Percentiles rank a stretch among this genome's conserved stretches.
phyloP scores from a whole-genome alignment of 2,329 filamentous ascomycete species.

The Colletotrichum acutatum region DNA sequence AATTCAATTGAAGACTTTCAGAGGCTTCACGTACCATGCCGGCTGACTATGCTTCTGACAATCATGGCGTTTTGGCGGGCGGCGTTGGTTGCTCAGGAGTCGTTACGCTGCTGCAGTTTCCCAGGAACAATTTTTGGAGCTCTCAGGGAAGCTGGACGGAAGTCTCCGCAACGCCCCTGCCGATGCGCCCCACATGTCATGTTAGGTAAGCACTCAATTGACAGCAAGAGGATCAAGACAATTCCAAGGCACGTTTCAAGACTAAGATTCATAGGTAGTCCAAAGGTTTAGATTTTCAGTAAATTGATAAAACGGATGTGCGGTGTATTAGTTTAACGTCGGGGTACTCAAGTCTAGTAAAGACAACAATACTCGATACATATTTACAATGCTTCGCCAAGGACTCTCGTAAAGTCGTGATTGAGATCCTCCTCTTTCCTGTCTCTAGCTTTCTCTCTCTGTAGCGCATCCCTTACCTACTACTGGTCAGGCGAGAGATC shows the following conservation, averaged over 20 bases:
- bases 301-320: not conserved
- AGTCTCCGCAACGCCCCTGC: constrained; percentile 13
- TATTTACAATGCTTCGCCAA: constrained; percentile 44
- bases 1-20: not conserved
- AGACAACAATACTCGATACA: constrained; percentile 39
- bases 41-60: constrained; percentile 62
- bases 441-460: not conserved
- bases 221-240: too few relatives aligned
- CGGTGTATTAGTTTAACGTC: constrained; percentile 36
- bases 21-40: constrained; percentile 60
- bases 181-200: not conserved
- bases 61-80: constrained; percentile 60
- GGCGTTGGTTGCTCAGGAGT: constrained; percentile 55
- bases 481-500: constrained; percentile 75
- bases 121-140: constrained; percentile 36
- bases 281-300: not conserved
- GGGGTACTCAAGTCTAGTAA: constrained; percentile 36
- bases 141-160: constrained; percentile 24
- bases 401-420: constrained; percentile 51
- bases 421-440: constrained; percentile 32
- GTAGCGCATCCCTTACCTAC: constrained; percentile 53
- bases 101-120: constrained; percentile 43
- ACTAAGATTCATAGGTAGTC: too few relatives aligned
- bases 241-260: too few relatives aligned
- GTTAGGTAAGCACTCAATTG: constrained; percentile 25